Conservation (phyloP, 148 eudicot species). For the Amaranthus cruentus region DNA sequence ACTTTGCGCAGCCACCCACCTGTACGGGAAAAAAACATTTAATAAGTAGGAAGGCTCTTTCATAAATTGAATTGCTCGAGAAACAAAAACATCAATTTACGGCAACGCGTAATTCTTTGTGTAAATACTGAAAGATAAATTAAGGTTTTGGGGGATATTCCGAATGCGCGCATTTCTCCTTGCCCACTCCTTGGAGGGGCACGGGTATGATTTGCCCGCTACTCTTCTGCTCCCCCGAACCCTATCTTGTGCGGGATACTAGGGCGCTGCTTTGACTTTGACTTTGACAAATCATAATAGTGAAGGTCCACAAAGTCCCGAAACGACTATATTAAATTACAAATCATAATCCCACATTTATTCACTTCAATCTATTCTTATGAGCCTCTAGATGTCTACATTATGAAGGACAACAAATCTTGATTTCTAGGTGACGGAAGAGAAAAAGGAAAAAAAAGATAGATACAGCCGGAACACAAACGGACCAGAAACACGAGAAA, state of each 20-base stretch:
- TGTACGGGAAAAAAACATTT: conserved; percentile 15
- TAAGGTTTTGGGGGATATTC: neutral
- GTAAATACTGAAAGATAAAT: neutral
- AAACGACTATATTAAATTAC: neutral
- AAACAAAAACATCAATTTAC: neutral
- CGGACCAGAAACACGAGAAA: conserved; percentile 18
- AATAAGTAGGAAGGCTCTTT: neutral
- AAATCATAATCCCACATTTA: neutral
- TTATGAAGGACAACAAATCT: neutral
- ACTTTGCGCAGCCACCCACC: conserved; percentile 94
- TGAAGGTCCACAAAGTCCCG: no score
- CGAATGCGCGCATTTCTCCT: no score
- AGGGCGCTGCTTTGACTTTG: no score
- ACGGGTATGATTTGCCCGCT: no score
- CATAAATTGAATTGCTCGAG: neutral
- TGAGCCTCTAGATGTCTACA: neutral
- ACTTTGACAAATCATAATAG: no score
- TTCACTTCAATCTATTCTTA: conserved; percentile 1
- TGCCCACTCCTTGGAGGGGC: no score
- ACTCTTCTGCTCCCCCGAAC: no score
- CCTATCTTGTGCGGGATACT: no score
- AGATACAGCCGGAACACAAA: conserved; percentile 10
- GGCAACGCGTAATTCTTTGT: neutral
- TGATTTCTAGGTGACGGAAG: neutral
- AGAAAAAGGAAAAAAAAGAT: conserved; percentile 7